phyloP scores from a whole-genome alignment of 306 rosid genomes.

The Lotus japonicus region DNA sequence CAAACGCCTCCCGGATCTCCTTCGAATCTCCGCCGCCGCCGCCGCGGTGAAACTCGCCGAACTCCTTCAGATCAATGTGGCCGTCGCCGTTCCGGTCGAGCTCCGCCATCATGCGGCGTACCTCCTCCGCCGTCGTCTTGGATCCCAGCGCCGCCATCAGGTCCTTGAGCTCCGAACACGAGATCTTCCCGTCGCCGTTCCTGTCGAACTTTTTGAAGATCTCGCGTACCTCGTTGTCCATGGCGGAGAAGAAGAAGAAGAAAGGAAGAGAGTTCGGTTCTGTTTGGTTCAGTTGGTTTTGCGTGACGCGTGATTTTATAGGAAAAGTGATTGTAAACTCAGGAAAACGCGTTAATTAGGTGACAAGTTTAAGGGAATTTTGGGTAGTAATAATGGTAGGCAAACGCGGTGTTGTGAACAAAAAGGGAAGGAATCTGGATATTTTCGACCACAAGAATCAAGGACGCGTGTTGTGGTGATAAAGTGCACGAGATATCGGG shows the following conservation, averaged over 20 bases:
- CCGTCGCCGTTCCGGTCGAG: constrained; percentile 81
- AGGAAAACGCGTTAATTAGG: constrained; percentile 1
- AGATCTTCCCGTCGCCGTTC: constrained; percentile 86
- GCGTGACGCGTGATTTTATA: not conserved
- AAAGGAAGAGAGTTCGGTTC: not conserved
- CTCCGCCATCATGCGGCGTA: constrained; percentile 57
- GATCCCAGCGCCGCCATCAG: constrained; percentile 48
- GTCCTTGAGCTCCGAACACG: constrained; percentile 51
- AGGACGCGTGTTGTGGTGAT: not conserved
- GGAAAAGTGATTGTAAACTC: not conserved
- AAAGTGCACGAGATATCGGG: not conserved
- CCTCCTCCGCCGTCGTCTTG: constrained; percentile 45
- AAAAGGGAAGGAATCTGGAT: not conserved
- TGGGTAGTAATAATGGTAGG: not conserved
- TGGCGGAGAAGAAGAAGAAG: not conserved
- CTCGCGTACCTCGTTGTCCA: constrained; percentile 54
- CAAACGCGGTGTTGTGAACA: constrained; percentile 4
- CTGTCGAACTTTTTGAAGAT: constrained; percentile 80
- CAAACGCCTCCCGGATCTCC: constrained; percentile 80
- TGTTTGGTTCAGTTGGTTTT: not conserved
- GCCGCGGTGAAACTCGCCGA: constrained; percentile 46
- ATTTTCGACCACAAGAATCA: not conserved
- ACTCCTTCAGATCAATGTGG: constrained; percentile 64
- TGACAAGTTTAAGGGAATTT: too few relatives aligned
- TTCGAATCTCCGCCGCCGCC: constrained; percentile 8